phyloP scores from a whole-genome alignment of 305 asterid species.

The Salvia sclarea region DNA sequence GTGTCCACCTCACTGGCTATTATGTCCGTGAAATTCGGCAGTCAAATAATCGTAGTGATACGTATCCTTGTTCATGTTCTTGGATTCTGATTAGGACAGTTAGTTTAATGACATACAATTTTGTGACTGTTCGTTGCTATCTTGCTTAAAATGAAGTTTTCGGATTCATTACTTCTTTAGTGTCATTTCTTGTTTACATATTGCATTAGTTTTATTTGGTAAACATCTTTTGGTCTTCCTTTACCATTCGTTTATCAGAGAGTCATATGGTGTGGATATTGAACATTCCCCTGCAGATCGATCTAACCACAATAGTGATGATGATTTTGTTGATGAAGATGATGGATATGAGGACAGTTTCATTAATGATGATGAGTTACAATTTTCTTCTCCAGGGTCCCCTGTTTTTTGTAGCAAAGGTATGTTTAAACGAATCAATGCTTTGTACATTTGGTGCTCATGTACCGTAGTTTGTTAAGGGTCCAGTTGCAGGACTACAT shows the following conservation, averaged over 20 bases:
- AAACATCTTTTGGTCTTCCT: slow-evolving; percentile 41
- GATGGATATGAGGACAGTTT: slow-evolving; percentile 74
- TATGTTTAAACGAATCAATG: slow-evolving; percentile 28
- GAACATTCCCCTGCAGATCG: slow-evolving; percentile 61
- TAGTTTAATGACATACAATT: neutral
- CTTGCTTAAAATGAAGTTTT: neutral
- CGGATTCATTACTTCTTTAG: slow-evolving; percentile 1
- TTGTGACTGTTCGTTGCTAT: neutral
- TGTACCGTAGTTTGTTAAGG: slow-evolving; percentile 1
- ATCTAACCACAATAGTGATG: slow-evolving; percentile 52
- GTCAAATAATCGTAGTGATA: slow-evolving; percentile 51
- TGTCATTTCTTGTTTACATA: neutral
- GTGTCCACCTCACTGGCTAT: slow-evolving; percentile 75
- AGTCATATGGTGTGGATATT: slow-evolving; percentile 81
- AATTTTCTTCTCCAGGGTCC: slow-evolving; percentile 39
- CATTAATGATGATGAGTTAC: slow-evolving; percentile 57
- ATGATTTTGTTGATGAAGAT: slow-evolving; percentile 53
- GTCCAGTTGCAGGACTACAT: neutral
- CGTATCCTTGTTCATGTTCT: slow-evolving; percentile 53
- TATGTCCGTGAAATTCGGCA: slow-evolving; percentile 42
- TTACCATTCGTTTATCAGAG: slow-evolving; percentile 48
- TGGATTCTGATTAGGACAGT: neutral
- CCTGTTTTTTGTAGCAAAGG: slow-evolving; percentile 52
- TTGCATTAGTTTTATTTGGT: slow-evolving; percentile 11
- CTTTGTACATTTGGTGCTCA: slow-evolving; percentile 3